Conservation (phyloP, 2,329 filamentous ascomycete genomes). For the Penicillium sp. region DNA sequence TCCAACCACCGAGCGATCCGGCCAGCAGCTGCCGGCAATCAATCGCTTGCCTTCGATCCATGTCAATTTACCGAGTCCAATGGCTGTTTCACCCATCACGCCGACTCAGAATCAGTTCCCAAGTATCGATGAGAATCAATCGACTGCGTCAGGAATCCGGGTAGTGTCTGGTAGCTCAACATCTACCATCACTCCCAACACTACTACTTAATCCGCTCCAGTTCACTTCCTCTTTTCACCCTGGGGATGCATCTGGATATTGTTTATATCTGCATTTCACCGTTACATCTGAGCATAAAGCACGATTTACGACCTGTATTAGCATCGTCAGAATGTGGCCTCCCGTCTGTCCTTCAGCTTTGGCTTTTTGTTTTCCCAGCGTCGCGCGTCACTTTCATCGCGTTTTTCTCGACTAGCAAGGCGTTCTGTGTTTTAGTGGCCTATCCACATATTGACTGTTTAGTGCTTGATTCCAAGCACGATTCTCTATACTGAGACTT, state of each 20-base stretch:
- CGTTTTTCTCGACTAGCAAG: conserved; percentile 24
- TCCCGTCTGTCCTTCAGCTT: conserved; percentile 3
- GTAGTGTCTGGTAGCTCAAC: conserved; percentile 2
- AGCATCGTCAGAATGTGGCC: conserved; percentile 12
- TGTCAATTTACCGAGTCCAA: conserved; percentile 32
- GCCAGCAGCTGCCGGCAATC: conserved; percentile 19
- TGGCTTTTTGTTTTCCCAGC: conserved; percentile 5
- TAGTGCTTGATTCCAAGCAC: neutral
- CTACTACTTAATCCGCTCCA: conserved; percentile 10
- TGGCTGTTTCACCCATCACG: conserved; percentile 25
- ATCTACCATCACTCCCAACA: conserved; percentile 1
- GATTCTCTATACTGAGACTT: neutral
- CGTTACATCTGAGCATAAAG: conserved; percentile 16
- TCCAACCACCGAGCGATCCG: conserved; percentile 19
- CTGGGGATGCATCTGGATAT: neutral
- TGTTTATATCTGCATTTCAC: conserved; percentile 1
- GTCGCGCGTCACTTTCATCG: conserved; percentile 2
- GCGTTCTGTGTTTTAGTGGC: conserved; percentile 22
- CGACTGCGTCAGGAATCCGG: conserved; percentile 6
- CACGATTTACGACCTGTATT: conserved; percentile 26
- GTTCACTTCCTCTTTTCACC: neutral
- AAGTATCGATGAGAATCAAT: conserved; percentile 5
- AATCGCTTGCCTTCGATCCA: conserved; percentile 35
- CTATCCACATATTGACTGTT: neutral
- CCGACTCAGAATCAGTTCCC: conserved; percentile 19